Evolutionary conservation across 345 rosid species (phyloP).

Genomic region (Chamaenerion angustifolium): DNA sequence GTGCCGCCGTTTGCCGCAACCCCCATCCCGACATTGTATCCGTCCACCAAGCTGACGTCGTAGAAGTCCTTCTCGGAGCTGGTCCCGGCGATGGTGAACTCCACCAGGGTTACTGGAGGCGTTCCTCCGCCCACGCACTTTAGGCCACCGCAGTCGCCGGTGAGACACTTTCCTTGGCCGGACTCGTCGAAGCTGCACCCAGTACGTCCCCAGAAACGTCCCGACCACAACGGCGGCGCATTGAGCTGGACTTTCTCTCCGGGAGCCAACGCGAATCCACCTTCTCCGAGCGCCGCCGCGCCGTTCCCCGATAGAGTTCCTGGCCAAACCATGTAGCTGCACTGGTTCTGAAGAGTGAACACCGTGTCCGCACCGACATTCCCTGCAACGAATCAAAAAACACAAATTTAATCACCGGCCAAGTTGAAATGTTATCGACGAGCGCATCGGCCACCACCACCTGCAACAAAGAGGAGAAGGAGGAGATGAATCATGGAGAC

Average conservation of each 20-base stretch:
- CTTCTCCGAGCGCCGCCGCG: constrained; percentile 45
- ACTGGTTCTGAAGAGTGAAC: constrained; percentile 59
- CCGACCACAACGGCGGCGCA: constrained; percentile 76
- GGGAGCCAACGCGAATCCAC: constrained; percentile 46
- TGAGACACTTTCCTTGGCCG: constrained; percentile 51
- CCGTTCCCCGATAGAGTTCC: constrained; percentile 64
- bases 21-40: constrained; percentile 72
- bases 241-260: constrained; percentile 37
- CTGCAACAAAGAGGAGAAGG: constrained; percentile 12
- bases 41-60: constrained; percentile 90
- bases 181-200: constrained; percentile 62
- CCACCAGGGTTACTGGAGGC: constrained; percentile 59
- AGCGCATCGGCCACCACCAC: constrained; percentile 7
- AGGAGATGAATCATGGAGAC: constrained; percentile 7
- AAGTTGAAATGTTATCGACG: not conserved
- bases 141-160: constrained; percentile 68
- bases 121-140: constrained; percentile 65
- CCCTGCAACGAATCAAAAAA: constrained; percentile 12
- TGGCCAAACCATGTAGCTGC: constrained; percentile 73
- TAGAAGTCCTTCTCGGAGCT: constrained; percentile 51
- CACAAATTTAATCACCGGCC: too few species aligned
- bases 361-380: constrained; percentile 31
- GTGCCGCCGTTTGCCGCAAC: constrained; percentile 47
- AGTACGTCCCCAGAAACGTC: constrained; percentile 80
- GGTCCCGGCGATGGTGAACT: constrained; percentile 48